Evolutionary conservation across 305 asterid genomes (phyloP).

Genomic region (Fraxinus latifolia): DNA sequence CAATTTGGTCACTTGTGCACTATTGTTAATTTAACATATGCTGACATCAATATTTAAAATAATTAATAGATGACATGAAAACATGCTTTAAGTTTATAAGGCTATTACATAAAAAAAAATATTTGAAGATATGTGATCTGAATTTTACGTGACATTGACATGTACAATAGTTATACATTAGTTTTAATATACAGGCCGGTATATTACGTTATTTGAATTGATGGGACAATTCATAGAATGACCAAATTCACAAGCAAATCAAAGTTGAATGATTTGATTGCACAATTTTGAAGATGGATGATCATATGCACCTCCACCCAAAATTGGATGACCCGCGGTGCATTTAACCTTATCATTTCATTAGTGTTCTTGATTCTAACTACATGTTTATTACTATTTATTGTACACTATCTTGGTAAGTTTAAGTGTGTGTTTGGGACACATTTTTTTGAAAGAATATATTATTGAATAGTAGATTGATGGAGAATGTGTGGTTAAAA

Average conservation of each 20-base stretch:
- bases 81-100: background rate
- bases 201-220: background rate
- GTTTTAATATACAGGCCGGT: too few species aligned
- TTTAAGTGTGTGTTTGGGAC: too few species aligned
- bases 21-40: background rate
- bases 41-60: background rate
- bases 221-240: background rate
- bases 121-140: background rate
- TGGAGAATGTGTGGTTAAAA: too few species aligned
- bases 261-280: background rate
- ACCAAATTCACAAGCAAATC: background rate
- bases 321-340: background rate
- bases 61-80: too few species aligned
- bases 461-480: too few species aligned
- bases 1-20: background rate
- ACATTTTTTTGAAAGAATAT: too few species aligned
- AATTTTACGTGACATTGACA: background rate
- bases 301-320: background rate
- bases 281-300: background rate
- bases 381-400: background rate
- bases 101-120: background rate
- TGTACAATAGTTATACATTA: background rate
- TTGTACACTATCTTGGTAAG: background rate
- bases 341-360: background rate
- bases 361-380: background rate